phyloP scores from a whole-genome alignment of 176 grass and related monocot species.

The Triticum monococcum region DNA sequence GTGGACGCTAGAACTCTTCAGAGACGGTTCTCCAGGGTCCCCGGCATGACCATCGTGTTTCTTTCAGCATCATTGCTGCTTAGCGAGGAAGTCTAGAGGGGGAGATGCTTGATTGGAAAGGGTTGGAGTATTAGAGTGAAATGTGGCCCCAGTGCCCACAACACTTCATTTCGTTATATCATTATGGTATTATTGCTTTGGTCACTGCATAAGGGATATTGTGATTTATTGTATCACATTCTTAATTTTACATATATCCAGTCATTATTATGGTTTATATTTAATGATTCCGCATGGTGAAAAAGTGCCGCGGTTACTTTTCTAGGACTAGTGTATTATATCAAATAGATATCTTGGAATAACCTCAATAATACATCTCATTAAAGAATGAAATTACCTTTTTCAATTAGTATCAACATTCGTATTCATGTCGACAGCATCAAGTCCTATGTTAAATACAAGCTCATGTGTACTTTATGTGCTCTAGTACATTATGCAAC shows the following conservation, averaged over 20 bases:
- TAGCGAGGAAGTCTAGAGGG: neutral
- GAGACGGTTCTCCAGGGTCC: neutral
- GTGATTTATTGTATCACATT: neutral
- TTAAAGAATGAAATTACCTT: conserved; percentile 39
- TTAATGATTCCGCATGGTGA: neutral
- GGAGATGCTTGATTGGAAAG: neutral
- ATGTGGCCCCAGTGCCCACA: neutral
- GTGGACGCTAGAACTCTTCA: neutral
- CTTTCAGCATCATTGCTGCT: neutral
- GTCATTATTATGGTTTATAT: neutral
- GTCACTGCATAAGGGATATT: neutral
- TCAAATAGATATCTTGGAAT: neutral
- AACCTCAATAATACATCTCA: neutral
- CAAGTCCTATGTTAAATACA: conserved; percentile 23
- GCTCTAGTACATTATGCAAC: conserved; percentile 62
- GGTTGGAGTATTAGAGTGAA: neutral
- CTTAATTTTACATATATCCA: neutral
- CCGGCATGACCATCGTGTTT: neutral
- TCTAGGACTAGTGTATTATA: neutral
- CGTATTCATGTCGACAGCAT: conserved; percentile 25
- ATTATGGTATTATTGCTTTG: neutral
- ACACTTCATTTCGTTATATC: neutral
- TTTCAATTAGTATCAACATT: conserved; percentile 24
- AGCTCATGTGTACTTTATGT: conserved; percentile 42
- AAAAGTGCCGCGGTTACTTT: neutral